A percentile compares a stretch with the other conserved stretches of the same genome.
Evolutionary conservation across 192 early-diverging fungal species (phyloP).

Genomic region (Coemansia sp.): DNA sequence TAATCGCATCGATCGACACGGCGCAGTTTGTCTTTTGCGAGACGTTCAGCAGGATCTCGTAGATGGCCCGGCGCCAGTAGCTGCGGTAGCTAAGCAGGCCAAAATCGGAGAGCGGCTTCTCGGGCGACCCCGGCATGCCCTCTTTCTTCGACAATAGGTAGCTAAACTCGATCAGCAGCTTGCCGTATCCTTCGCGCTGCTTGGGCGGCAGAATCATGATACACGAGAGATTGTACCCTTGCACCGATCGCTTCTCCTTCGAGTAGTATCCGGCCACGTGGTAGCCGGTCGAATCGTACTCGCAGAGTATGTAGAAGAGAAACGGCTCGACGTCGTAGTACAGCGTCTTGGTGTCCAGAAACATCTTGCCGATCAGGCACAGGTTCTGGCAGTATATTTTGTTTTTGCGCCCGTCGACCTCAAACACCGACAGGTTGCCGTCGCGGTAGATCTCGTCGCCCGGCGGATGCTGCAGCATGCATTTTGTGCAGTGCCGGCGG

Average conservation of each 20-base stretch:
- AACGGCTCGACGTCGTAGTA: slow-evolving; percentile 98
- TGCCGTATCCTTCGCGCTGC: slow-evolving; percentile 90
- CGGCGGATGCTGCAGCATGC: slow-evolving; percentile 76
- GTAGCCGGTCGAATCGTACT: slow-evolving; percentile 66
- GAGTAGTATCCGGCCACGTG: slow-evolving; percentile 98
- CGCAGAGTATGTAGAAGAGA: slow-evolving; percentile 87
- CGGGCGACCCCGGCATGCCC: slow-evolving; percentile 77
- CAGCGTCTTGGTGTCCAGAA: slow-evolving; percentile 94
- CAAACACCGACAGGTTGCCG: slow-evolving; percentile 83
- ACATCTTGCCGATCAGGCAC: slow-evolving; percentile 94
- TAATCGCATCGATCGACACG: slow-evolving; percentile 55
- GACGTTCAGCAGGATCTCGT: slow-evolving; percentile 59
- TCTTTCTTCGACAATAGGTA: slow-evolving; percentile 78
- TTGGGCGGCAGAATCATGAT: slow-evolving; percentile 84
- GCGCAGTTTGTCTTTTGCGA: background rate
- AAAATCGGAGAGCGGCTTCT: slow-evolving; percentile 86
- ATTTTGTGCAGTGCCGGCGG: slow-evolving; percentile 81
- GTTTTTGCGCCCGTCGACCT: slow-evolving; percentile 95
- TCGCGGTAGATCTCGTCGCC: slow-evolving; percentile 96
- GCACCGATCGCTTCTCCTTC: slow-evolving; percentile 86
- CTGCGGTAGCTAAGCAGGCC: slow-evolving; percentile 81
- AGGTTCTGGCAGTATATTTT: slow-evolving; percentile 98
- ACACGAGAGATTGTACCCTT: slow-evolving; percentile 90
- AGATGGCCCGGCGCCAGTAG: slow-evolving; percentile 79
- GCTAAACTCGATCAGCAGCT: slow-evolving; percentile 88